These are phyloP conservation scores for Pichia sp. DNA, from an alignment of 1,139 yeast genomes.

Conservation along the genomic window DNA sequence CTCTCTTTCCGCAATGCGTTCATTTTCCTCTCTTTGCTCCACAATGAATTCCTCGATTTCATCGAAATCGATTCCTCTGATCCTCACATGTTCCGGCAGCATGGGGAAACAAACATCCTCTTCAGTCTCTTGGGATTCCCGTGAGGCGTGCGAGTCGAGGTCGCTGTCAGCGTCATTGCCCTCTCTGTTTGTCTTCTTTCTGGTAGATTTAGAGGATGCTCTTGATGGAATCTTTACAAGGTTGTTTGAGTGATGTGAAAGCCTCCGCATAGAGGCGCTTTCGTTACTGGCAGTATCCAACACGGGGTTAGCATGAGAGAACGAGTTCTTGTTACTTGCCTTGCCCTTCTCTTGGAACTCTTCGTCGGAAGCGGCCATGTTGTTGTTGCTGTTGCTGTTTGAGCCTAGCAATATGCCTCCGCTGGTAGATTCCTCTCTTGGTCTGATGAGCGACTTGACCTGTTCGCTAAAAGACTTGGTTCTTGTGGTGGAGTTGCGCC, in stretches of 20 bases:
- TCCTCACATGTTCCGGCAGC: conserved; percentile 65
- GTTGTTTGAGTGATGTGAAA: conserved; percentile 9
- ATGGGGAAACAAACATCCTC: conserved; percentile 98
- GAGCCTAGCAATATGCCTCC: conserved; percentile 25
- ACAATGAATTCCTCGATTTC: conserved; percentile 72
- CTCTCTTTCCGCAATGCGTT: conserved; percentile 29
- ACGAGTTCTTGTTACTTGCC: background rate
- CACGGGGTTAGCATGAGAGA: background rate
- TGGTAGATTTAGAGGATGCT: conserved; percentile 25
- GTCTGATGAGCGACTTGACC: conserved; percentile 32
- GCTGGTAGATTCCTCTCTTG: conserved; percentile 28
- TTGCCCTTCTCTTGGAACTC: conserved; percentile 1
- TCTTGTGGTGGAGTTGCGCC: background rate
- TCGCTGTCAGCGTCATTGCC: conserved; percentile 49
- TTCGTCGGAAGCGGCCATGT: background rate
- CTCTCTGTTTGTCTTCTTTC: conserved; percentile 18
- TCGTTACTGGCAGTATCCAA: conserved; percentile 17
- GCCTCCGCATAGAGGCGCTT: conserved; percentile 5
- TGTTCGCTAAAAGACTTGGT: conserved; percentile 37
- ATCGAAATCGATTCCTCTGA: conserved; percentile 73
- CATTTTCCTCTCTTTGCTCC: conserved; percentile 39
- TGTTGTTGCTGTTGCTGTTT: conserved; percentile 8
- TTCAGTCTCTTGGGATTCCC: conserved; percentile 81
- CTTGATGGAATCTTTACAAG: conserved; percentile 23
- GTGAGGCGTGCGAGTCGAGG: conserved; percentile 64